Evolutionary conservation across 345 rosid genomes (phyloP).

Genomic region (Linum usitatissimum): DNA sequence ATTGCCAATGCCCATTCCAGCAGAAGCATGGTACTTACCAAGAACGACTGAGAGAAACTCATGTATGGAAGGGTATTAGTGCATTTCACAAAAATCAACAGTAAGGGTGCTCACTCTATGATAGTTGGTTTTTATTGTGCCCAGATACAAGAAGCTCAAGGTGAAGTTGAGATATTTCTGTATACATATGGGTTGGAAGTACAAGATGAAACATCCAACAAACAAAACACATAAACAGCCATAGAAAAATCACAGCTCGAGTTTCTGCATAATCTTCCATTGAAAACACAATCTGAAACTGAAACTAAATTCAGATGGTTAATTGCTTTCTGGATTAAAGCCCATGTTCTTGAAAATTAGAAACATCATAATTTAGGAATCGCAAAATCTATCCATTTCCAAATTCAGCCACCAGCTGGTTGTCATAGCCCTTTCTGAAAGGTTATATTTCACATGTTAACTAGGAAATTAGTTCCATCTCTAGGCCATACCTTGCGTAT

Average conservation of each 20-base stretch:
- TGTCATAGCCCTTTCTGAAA: neutral
- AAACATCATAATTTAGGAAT: too few relatives aligned
- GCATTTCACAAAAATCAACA: neutral
- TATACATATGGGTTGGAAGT: neutral
- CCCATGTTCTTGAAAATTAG: neutral
- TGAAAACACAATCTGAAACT: too few relatives aligned
- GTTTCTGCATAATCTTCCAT: too few relatives aligned
- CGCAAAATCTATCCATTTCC: too few relatives aligned
- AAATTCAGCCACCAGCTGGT: neutral
- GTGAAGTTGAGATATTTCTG: neutral
- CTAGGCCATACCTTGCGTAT: constrained; percentile 44
- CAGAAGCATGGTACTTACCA: constrained; percentile 45
- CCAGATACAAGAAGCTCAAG: neutral
- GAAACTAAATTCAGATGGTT: too few relatives aligned
- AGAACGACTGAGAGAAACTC: constrained; percentile 39
- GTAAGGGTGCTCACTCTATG: neutral
- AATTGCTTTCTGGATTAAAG: too few relatives aligned
- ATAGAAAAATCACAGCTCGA: too few relatives aligned
- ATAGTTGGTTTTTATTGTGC: too few relatives aligned
- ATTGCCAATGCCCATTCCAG: constrained; percentile 15
- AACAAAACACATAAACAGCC: too few relatives aligned
- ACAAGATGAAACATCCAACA: neutral
- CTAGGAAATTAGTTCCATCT: neutral
- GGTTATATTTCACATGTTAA: neutral
- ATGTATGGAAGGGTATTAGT: constrained; percentile 3